Evolutionary conservation across 768 basidiomycete genomes (phyloP).

Genomic region (Xerocomus brunneocitrinus): DNA sequence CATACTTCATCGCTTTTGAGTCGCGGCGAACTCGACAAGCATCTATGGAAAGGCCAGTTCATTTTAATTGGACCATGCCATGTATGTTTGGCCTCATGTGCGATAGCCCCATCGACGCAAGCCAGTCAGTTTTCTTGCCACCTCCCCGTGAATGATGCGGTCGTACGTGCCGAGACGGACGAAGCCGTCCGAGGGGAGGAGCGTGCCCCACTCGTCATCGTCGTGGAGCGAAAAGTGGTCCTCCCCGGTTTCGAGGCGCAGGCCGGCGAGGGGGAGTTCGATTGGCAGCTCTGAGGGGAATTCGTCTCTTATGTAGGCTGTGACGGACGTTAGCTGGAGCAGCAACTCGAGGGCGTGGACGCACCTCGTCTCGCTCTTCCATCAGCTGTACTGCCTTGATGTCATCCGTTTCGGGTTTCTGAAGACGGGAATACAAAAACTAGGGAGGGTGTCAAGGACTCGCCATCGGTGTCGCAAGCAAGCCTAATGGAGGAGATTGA

Average conservation of each 20-base stretch:
- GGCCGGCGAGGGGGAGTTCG: conserved; percentile 1
- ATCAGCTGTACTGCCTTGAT: too few relatives aligned
- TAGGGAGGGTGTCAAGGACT: too few relatives aligned
- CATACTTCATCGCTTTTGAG: background rate
- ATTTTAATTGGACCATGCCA: too few relatives aligned
- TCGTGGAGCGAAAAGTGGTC: conserved; percentile 30
- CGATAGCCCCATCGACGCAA: too few relatives aligned
- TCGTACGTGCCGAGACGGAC: conserved; percentile 29
- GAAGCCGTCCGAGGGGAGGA: conserved; percentile 32
- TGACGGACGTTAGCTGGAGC: conserved; percentile 22
- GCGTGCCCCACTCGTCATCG: conserved; percentile 29
- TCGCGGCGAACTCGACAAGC: too few relatives aligned
- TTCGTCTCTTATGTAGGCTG: conserved; percentile 30
- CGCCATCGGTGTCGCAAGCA: too few relatives aligned
- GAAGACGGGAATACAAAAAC: too few relatives aligned
- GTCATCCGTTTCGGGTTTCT: too few relatives aligned
- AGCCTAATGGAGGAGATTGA: too few relatives aligned
- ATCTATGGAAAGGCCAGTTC: too few relatives aligned
- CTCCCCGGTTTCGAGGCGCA: conserved; percentile 20
- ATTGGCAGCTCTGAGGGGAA: conserved; percentile 32
- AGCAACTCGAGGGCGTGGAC: conserved; percentile 14
- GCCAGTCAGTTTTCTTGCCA: too few relatives aligned
- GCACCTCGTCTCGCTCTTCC: too few relatives aligned
- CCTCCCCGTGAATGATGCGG: background rate
- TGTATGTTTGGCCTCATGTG: background rate